Percentiles rank a stretch among this genome's conserved stretches.
Conservation (phyloP, 768 basidiomycete genomes). For the Lentinula edodes region DNA sequence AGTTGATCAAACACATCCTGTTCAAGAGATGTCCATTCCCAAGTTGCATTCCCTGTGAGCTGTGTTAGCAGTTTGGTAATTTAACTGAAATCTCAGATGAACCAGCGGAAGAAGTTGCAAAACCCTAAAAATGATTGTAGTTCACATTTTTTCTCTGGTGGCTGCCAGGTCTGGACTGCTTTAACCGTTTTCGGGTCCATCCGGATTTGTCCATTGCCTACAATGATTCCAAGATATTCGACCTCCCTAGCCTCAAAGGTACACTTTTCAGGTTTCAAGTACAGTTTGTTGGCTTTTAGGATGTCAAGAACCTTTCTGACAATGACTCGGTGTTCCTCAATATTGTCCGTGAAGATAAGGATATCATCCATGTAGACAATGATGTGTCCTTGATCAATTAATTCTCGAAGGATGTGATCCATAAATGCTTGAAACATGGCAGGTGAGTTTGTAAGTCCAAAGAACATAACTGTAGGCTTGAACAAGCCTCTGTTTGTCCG, state of each 20-base stretch:
- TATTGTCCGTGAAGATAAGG: slow-evolving; percentile 14
- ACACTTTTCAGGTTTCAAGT: slow-evolving; percentile 22
- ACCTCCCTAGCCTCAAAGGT: slow-evolving; percentile 5
- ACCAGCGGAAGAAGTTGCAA: slow-evolving; percentile 29
- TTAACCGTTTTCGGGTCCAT: slow-evolving; percentile 38
- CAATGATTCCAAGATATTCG: slow-evolving; percentile 15
- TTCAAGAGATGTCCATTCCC: slow-evolving; percentile 17
- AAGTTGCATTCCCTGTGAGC: slow-evolving; percentile 22
- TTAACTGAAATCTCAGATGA: slow-evolving; percentile 25
- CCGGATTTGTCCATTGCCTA: not conserved
- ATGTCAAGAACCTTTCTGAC: slow-evolving; percentile 13
- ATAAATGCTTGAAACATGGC: slow-evolving; percentile 24
- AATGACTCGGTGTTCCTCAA: slow-evolving; percentile 6
- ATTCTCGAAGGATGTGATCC: slow-evolving; percentile 26
- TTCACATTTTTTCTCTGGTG: slow-evolving; percentile 23
- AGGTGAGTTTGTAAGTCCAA: slow-evolving; percentile 28
- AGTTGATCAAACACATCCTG: slow-evolving; percentile 22
- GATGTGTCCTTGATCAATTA: slow-evolving; percentile 16
- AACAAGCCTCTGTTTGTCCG: slow-evolving; percentile 28
- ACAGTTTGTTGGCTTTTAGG: slow-evolving; percentile 15
- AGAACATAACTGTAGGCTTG: slow-evolving; percentile 39
- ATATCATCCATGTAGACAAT: slow-evolving; percentile 29
- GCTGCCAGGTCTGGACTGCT: slow-evolving; percentile 29
- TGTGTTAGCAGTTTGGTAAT: slow-evolving; percentile 21
- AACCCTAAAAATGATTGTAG: slow-evolving; percentile 39